Percentiles rank a stretch among this genome's conserved stretches.
Conservation (phyloP, 2,329 filamentous ascomycete species). For the Colletotrichum limetticola region DNA sequence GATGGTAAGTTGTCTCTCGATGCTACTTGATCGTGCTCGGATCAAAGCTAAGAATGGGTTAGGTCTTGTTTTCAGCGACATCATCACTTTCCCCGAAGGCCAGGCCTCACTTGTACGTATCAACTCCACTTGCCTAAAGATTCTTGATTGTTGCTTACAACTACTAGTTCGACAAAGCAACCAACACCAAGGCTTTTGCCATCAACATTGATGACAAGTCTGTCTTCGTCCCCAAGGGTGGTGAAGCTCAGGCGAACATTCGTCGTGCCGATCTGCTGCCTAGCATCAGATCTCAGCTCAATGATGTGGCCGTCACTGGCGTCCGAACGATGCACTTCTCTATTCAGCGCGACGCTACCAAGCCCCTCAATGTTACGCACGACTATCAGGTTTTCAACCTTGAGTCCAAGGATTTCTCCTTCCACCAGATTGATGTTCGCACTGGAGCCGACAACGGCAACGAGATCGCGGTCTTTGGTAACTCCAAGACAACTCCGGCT, state of each 20-base stretch:
- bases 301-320: conserved; percentile 52
- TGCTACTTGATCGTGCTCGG: too few species aligned
- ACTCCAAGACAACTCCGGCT: conserved; percentile 19
- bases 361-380: conserved; percentile 56
- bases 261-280: conserved; percentile 57
- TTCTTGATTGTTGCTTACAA: not conserved
- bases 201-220: conserved; percentile 48
- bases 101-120: conserved; percentile 28
- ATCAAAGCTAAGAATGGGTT: not conserved
- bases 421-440: conserved; percentile 35
- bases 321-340: conserved; percentile 58
- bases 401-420: conserved; percentile 35
- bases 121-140: not conserved
- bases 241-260: conserved; percentile 54
- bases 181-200: conserved; percentile 37
- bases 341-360: conserved; percentile 51
- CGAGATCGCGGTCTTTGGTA: conserved; percentile 35
- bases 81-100: conserved; percentile 33
- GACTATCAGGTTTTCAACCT: conserved; percentile 50
- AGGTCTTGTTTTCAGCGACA: conserved; percentile 34
- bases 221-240: conserved; percentile 50
- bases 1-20: conserved; percentile 30
- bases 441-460: conserved; percentile 49
- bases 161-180: conserved; percentile 31
- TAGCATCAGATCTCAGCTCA: conserved; percentile 46